Evolutionary conservation across 2,329 filamentous ascomycete genomes (phyloP), one percentile per base, ranked within the genome.

Genomic region (Talaromyces sp.): DNA sequence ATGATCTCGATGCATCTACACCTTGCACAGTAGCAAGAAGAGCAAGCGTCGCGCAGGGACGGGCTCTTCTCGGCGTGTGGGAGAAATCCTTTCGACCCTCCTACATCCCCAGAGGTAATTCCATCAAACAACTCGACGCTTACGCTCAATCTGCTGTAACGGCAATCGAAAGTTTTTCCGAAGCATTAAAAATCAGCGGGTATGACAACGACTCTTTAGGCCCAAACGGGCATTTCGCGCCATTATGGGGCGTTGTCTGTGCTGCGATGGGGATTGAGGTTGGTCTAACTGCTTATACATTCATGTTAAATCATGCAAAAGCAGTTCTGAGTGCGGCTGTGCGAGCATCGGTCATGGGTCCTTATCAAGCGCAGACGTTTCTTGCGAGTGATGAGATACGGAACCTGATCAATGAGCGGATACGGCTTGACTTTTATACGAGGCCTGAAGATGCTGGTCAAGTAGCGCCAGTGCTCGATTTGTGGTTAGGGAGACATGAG

Each of bases 401-500:
- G 71, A 76, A 77, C n/a, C 78, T 82, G 68, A 85, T 89, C 43
- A 71, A 77, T 60, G 75, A 74, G 13, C 78, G 83, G 37, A 80
- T 88, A 39, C 74, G 78, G 61, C 76, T 78, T 59, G 81, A 84
- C 65, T 84, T 81, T 81, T 69, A 80, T 25, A 79, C 74, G 22
- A 71, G 74, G 41, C 80, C 84, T 1, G 83, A 85, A 57, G 82
- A 87, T 68, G 86, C 87, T 13, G 85, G 84, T 1, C 85, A 89
- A 69, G 82, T 82, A 43, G 84, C 87, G n/a, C 86, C 87, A 2
- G 79, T 81, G 11, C 80, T 88, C 76, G 87, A 89, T 79, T 73
- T 89, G 8, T 89, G 87, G 87, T 80, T 87, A 64, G 87, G 87
- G 1, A 80, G 87, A 68, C 87, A 89, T 74, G 87, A 89, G 75